A percentile compares a stretch with the other conserved stretches of the same genome.
These are phyloP conservation scores for Ceratocystis alfenasii DNA, from an alignment of 2,329 filamentous ascomycete species.

Conservation along the genomic window DNA sequence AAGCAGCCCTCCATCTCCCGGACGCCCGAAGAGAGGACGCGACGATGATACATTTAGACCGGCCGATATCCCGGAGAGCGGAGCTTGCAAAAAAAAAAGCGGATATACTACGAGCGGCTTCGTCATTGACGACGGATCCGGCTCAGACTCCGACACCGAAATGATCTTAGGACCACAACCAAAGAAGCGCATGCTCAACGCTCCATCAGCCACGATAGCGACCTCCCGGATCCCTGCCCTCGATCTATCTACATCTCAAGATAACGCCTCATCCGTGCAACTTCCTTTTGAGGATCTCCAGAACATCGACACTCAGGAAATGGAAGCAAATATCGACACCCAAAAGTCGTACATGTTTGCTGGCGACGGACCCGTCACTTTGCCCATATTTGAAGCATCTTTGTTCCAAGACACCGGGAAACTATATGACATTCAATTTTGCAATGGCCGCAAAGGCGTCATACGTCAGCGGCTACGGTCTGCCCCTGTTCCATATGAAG, in stretches of 20 bases:
- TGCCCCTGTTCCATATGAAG: constrained; percentile 46
- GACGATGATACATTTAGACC: constrained; percentile 8
- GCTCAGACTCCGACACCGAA: constrained; percentile 18
- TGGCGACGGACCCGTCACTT: constrained; percentile 1
- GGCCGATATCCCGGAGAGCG: background rate
- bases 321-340: background rate
- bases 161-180: constrained; percentile 11
- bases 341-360: background rate
- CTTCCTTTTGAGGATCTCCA: constrained; percentile 4
- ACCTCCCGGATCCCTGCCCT: constrained; percentile 9
- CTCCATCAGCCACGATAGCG: background rate
- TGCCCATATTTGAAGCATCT: constrained; percentile 19
- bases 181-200: constrained; percentile 21
- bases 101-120: constrained; percentile 22
- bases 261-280: background rate
- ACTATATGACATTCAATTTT: constrained; percentile 39
- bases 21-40: constrained; percentile 21
- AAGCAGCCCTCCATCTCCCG: constrained; percentile 21
- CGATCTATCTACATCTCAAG: background rate
- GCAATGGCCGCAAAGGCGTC: constrained; percentile 44
- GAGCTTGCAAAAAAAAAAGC: background rate
- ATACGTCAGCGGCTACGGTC: constrained; percentile 43
- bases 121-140: constrained; percentile 21
- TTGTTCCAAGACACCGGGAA: constrained; percentile 24
- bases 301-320: background rate